Percentiles rank a stretch among this genome's conserved stretches.
phyloP scores from a whole-genome alignment of 371 early-diverging fungal genomes.

The Mortierella sp. region DNA sequence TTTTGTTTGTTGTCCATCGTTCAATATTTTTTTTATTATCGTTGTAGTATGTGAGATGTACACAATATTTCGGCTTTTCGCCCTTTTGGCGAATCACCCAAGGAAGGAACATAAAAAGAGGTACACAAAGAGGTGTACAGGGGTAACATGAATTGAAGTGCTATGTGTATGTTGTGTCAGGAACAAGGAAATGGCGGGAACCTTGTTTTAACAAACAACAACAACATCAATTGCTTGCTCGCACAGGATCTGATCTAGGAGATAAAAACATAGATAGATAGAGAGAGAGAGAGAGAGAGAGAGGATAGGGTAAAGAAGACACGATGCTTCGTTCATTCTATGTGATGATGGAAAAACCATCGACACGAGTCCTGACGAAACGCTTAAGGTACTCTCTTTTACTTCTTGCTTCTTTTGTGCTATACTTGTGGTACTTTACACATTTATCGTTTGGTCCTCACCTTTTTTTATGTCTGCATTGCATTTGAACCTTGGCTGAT shows the following conservation, averaged over 20 bases:
- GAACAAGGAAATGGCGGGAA: slow-evolving; percentile 10
- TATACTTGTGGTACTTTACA: background rate
- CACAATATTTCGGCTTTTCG: slow-evolving; percentile 3
- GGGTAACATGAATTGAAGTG: background rate
- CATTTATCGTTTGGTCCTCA: background rate
- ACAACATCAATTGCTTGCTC: background rate
- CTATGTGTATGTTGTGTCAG: background rate
- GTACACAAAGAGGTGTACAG: background rate
- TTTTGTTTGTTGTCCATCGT: background rate
- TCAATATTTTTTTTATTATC: background rate
- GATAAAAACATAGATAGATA: too few relatives aligned
- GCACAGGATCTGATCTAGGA: too few relatives aligned
- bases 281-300: too few relatives aligned
- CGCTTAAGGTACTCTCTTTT: background rate
- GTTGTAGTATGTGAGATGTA: background rate
- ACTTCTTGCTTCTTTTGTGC: background rate
- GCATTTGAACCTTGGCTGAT: background rate
- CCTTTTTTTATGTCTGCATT: background rate
- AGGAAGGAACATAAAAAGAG: too few relatives aligned
- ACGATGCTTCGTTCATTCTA: too few relatives aligned
- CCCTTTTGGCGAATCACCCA: slow-evolving; percentile 7
- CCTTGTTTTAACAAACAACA: background rate
- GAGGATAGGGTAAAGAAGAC: too few relatives aligned
- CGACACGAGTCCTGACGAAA: too few relatives aligned
- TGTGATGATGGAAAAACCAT: too few relatives aligned